A percentile compares a stretch with the other conserved stretches of the same genome.
Evolutionary conservation across 495 filamentous ascomycete species (phyloP).

Genomic region (Daldinia loculata): DNA sequence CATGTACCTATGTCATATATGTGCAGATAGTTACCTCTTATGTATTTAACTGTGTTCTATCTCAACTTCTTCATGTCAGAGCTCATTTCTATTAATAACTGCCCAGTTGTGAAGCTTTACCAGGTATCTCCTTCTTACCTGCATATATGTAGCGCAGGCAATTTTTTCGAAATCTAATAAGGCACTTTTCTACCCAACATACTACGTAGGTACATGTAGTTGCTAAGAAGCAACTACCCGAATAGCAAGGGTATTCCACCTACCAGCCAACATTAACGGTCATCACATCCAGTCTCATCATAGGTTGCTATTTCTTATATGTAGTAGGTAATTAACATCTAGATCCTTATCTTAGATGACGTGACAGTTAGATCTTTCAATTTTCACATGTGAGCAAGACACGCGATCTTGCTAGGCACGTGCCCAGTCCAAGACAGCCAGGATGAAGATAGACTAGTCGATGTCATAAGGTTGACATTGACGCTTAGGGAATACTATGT

Average conservation of each 20-base stretch:
- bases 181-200: not conserved
- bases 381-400: slow-evolving; percentile 23
- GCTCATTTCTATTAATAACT: not conserved
- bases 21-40: not conserved
- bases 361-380: not conserved
- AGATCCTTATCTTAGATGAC: not conserved
- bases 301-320: not conserved
- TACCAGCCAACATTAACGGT: not conserved
- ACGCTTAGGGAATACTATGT: not conserved
- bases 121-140: slow-evolving; percentile 2
- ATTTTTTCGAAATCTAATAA: not conserved
- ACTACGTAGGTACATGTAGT: not conserved
- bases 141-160: not conserved
- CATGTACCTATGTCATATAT: not conserved
- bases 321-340: not conserved
- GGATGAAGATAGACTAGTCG: slow-evolving; percentile 21
- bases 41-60: not conserved
- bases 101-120: not conserved
- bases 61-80: not conserved
- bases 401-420: slow-evolving; percentile 34
- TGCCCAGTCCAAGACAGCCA: slow-evolving; percentile 11
- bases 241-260: not conserved
- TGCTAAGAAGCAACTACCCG: not conserved
- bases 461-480: slow-evolving; percentile 33
- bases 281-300: not conserved